Conservation (phyloP, 2,329 filamentous ascomycete genomes). For the Penicillium expansum region DNA sequence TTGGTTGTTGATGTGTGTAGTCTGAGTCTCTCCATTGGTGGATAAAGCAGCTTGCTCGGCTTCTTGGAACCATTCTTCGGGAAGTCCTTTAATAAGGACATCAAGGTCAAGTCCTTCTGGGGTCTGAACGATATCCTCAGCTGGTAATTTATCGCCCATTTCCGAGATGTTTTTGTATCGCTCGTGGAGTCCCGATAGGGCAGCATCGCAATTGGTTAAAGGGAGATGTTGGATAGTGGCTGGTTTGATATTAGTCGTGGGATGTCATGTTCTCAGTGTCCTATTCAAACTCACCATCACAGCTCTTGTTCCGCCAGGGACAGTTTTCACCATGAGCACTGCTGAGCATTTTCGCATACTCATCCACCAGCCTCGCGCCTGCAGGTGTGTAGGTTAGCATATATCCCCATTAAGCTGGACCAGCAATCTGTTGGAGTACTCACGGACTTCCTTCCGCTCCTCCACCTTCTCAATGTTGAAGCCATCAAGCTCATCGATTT, state of each 20-base stretch:
- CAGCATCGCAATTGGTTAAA: conserved; percentile 59
- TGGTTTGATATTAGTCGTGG: conserved; percentile 31
- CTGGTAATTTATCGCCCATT: conserved; percentile 40
- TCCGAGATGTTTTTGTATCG: conserved; percentile 60
- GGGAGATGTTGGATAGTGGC: conserved; percentile 65
- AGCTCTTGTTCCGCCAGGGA: conserved; percentile 82
- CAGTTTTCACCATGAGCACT: conserved; percentile 77
- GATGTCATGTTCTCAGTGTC: neutral
- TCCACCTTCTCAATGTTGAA: conserved; percentile 44
- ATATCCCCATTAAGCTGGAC: neutral
- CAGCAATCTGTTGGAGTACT: conserved; percentile 18
- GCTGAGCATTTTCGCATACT: conserved; percentile 71
- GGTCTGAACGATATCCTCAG: conserved; percentile 29
- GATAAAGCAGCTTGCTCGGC: neutral
- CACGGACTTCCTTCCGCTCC: conserved; percentile 45
- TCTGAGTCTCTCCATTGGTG: neutral
- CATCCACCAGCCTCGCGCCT: conserved; percentile 67
- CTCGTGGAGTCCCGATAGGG: conserved; percentile 57
- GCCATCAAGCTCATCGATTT: conserved; percentile 56
- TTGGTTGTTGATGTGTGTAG: neutral
- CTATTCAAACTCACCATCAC: conserved; percentile 62
- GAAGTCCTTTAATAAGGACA: conserved; percentile 30
- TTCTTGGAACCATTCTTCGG: conserved; percentile 25
- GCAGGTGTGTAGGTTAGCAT: conserved; percentile 17
- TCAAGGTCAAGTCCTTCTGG: conserved; percentile 36